Conservation (phyloP, 2,329 filamentous ascomycete species). For the Penicillium sp. region DNA sequence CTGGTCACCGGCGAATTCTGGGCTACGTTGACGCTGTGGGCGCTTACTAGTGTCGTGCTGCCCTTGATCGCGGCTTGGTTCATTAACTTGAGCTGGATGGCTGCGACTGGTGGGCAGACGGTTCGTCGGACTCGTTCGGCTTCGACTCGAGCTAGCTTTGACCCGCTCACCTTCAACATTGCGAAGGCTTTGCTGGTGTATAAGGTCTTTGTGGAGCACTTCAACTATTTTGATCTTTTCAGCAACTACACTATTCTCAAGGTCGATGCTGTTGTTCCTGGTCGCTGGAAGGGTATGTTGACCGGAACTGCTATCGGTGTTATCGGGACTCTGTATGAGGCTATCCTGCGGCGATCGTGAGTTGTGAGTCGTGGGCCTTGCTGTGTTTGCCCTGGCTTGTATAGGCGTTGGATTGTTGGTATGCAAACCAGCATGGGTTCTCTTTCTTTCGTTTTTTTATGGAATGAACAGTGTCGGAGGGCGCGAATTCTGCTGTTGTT, state of each 20-base stretch:
- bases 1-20: slow-evolving; percentile 78
- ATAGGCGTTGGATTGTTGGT: slow-evolving; percentile 13
- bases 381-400: slow-evolving; percentile 13
- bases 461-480: background rate
- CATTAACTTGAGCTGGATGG: slow-evolving; percentile 73
- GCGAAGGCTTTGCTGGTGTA: slow-evolving; percentile 79
- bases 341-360: slow-evolving; percentile 42
- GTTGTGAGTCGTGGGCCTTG: background rate
- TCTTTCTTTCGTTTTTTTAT: background rate
- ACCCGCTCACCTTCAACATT: slow-evolving; percentile 88
- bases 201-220: slow-evolving; percentile 66
- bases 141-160: slow-evolving; percentile 50
- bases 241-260: slow-evolving; percentile 34
- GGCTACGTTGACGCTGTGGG: slow-evolving; percentile 76
- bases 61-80: slow-evolving; percentile 79
- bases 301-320: slow-evolving; percentile 42
- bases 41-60: slow-evolving; percentile 66
- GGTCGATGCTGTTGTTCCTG: slow-evolving; percentile 40
- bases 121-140: slow-evolving; percentile 26
- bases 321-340: slow-evolving; percentile 46
- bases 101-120: slow-evolving; percentile 24
- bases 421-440: slow-evolving; percentile 2
- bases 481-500: background rate
- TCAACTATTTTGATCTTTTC: slow-evolving; percentile 40
- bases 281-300: slow-evolving; percentile 40